phyloP scores from a whole-genome alignment of 2,329 filamentous ascomycete genomes.

The Talaromyces islandicus region DNA sequence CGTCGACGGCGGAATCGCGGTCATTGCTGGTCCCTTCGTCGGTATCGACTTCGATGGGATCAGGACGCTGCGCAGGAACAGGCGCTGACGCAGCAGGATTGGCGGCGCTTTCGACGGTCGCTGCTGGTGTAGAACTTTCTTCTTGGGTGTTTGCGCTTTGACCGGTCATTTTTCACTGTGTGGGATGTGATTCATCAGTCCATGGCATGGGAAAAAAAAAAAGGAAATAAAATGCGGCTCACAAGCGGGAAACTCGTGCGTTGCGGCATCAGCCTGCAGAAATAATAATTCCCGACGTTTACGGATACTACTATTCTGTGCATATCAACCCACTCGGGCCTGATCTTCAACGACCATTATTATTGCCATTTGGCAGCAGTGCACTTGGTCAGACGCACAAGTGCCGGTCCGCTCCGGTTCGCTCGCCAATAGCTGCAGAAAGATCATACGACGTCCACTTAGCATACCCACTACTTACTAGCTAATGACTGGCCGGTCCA shows the following conservation, averaged over 20 bases:
- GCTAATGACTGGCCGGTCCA: not conserved
- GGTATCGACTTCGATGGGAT: conserved; percentile 3
- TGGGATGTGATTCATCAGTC: too few relatives aligned
- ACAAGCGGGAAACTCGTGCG: not conserved
- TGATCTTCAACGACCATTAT: too few relatives aligned
- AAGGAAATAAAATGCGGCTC: not conserved
- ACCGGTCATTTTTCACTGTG: not conserved
- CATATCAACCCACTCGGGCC: not conserved
- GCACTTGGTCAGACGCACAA: not conserved
- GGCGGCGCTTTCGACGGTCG: not conserved
- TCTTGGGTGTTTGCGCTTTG: not conserved
- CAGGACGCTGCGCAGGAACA: not conserved
- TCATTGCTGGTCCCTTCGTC: not conserved
- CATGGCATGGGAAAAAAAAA: not conserved
- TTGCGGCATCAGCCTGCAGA: not conserved
- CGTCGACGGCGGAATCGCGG: not conserved
- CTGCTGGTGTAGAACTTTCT: not conserved
- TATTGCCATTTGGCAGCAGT: too few relatives aligned
- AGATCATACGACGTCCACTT: not conserved
- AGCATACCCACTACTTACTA: not conserved
- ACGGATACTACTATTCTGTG: not conserved
- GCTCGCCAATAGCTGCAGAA: not conserved
- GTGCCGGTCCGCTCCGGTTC: not conserved
- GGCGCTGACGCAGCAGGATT: not conserved
- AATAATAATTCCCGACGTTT: not conserved